These are phyloP conservation scores for Coprinopsis strossmayeri DNA, from an alignment of 768 basidiomycete species.

Conservation along the genomic window DNA sequence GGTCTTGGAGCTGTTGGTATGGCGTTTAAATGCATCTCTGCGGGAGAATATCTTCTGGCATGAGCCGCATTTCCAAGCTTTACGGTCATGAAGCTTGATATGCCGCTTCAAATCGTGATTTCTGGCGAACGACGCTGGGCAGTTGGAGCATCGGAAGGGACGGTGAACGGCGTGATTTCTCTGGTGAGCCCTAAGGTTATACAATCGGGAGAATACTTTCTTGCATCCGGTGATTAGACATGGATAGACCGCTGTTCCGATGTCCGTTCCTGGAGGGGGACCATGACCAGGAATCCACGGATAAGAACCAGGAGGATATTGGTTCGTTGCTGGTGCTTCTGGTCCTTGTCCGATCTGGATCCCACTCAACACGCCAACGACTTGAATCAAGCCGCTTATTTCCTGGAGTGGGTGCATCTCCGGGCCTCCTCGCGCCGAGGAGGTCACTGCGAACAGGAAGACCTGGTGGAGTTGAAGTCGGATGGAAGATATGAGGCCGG, in stretches of 20 bases:
- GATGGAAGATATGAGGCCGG: conserved; percentile 60
- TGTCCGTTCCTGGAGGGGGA: conserved; percentile 33
- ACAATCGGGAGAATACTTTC: conserved; percentile 66
- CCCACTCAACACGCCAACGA: conserved; percentile 73
- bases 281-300: conserved; percentile 27
- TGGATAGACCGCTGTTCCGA: conserved; percentile 74
- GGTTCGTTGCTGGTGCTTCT: conserved; percentile 24
- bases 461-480: conserved; percentile 69
- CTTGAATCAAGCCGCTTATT: conserved; percentile 75
- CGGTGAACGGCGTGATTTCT: conserved; percentile 58
- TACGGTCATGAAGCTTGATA: conserved; percentile 61
- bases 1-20: conserved; percentile 54
- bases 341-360: conserved; percentile 56
- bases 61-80: conserved; percentile 67
- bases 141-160: conserved; percentile 56
- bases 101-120: conserved; percentile 83
- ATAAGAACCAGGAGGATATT: conserved; percentile 22
- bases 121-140: conserved; percentile 71
- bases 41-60: conserved; percentile 71
- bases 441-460: conserved; percentile 74
- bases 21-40: conserved; percentile 75
- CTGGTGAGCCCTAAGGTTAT: conserved; percentile 66
- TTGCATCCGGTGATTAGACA: conserved; percentile 60
- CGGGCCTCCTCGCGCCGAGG: conserved; percentile 44
- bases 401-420: conserved; percentile 62